A percentile compares a stretch with the other conserved stretches of the same genome.
Evolutionary conservation across 345 rosid genomes (phyloP).

Genomic region (Citrus hindsii): DNA sequence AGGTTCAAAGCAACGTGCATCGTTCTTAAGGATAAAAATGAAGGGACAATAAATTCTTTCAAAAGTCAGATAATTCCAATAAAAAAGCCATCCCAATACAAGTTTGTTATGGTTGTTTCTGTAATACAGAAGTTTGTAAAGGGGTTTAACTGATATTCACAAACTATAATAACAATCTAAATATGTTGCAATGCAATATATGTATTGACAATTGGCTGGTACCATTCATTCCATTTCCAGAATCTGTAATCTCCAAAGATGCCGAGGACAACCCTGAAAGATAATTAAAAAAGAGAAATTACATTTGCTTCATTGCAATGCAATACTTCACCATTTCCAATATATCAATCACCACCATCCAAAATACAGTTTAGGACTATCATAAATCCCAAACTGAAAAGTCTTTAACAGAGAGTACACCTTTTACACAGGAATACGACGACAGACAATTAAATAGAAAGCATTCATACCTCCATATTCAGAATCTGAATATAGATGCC

Average conservation of each 20-base stretch:
- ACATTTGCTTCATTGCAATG: background rate
- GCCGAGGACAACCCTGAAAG: slow-evolving; percentile 80
- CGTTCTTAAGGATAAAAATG: background rate
- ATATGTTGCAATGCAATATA: background rate
- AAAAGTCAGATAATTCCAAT: background rate
- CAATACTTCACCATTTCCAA: background rate
- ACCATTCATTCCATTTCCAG: slow-evolving; percentile 49
- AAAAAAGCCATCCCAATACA: background rate
- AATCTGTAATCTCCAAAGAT: slow-evolving; percentile 66
- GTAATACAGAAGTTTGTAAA: background rate
- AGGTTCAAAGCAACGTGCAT: background rate
- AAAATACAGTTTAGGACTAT: background rate
- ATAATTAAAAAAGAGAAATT: background rate
- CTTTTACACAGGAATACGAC: background rate
- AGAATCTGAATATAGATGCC: slow-evolving; percentile 95
- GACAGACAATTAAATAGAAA: background rate
- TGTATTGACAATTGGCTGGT: slow-evolving; percentile 19
- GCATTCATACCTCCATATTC: slow-evolving; percentile 74
- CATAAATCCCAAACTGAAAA: background rate
- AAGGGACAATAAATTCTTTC: background rate
- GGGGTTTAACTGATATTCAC: background rate
- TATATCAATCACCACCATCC: background rate
- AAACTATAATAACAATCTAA: background rate
- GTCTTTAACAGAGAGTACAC: background rate
- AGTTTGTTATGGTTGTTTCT: background rate